Conservation (phyloP, 176 grass and related monocot species). For the Carex scoparia region DNA sequence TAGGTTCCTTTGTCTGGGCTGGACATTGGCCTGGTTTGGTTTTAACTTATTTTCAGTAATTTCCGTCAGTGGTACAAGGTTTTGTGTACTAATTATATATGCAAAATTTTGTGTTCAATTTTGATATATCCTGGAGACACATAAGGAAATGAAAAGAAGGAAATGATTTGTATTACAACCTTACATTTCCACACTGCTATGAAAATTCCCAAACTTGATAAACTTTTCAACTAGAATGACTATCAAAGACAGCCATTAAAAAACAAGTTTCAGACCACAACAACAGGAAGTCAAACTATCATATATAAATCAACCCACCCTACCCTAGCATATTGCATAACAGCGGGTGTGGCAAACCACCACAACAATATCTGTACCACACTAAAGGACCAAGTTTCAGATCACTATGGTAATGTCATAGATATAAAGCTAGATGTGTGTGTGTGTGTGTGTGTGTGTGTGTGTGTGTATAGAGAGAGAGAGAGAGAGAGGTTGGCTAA, state of each 20-base stretch:
- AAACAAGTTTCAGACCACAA: not conserved
- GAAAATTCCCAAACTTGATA: not conserved
- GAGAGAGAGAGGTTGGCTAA: too few relatives aligned
- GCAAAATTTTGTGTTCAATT: not conserved
- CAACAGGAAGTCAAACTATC: not conserved
- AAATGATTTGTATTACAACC: not conserved
- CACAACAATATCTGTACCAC: not conserved
- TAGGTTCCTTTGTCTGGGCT: not conserved
- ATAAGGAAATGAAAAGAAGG: not conserved
- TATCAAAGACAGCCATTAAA: not conserved
- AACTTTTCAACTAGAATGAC: not conserved
- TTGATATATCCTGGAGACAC: not conserved
- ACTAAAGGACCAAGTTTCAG: not conserved
- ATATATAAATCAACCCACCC: not conserved
- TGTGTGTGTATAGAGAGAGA: too few relatives aligned
- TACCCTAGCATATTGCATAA: not conserved
- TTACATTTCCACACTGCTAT: not conserved
- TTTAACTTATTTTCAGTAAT: not conserved
- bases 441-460: too few relatives aligned
- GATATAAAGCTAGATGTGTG: not conserved
- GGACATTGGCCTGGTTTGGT: not conserved
- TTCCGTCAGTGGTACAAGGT: not conserved
- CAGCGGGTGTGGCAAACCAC: not conserved
- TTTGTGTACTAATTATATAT: not conserved
- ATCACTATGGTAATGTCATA: not conserved